These are phyloP conservation scores for Euptelea pleiosperma DNA, from an alignment of 164 flowering plant genomes.

Conservation along the genomic window DNA sequence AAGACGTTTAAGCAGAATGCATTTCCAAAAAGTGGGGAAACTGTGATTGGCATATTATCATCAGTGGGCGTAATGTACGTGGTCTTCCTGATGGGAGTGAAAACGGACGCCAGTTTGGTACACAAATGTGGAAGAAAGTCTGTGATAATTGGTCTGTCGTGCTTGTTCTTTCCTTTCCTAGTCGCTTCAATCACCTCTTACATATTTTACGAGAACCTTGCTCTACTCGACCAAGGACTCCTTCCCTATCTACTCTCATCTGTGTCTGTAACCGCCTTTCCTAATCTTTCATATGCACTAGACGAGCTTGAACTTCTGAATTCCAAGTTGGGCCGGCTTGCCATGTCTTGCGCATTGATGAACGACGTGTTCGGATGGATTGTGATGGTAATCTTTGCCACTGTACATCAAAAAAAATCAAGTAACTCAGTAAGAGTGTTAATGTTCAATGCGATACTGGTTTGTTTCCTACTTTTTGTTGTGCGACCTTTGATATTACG, in stretches of 20 bases:
- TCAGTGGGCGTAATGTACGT: constrained; percentile 19
- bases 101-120: constrained; percentile 14
- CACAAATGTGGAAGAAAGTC: constrained; percentile 16
- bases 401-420: background rate
- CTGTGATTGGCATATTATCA: constrained; percentile 17
- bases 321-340: constrained; percentile 36
- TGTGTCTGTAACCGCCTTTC: constrained; percentile 23
- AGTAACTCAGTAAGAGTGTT: background rate
- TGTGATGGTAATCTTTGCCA: background rate
- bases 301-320: constrained; percentile 32
- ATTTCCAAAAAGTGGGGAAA: constrained; percentile 21
- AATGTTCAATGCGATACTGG: background rate
- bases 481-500: constrained; percentile 28
- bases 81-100: constrained; percentile 25
- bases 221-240: background rate
- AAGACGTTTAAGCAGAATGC: constrained; percentile 2
- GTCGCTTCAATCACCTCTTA: background rate
- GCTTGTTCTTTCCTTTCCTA: constrained; percentile 4
- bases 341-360: constrained; percentile 20
- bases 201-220: constrained; percentile 1
- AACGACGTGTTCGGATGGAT: background rate
- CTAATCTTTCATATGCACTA: constrained; percentile 25
- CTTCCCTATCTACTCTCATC: background rate
- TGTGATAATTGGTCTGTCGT: constrained; percentile 13
- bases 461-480: constrained; percentile 7